Percentiles rank a stretch among this genome's conserved stretches.
phyloP scores from a whole-genome alignment of 179 eudicot species.

The Camellia oleifera region DNA sequence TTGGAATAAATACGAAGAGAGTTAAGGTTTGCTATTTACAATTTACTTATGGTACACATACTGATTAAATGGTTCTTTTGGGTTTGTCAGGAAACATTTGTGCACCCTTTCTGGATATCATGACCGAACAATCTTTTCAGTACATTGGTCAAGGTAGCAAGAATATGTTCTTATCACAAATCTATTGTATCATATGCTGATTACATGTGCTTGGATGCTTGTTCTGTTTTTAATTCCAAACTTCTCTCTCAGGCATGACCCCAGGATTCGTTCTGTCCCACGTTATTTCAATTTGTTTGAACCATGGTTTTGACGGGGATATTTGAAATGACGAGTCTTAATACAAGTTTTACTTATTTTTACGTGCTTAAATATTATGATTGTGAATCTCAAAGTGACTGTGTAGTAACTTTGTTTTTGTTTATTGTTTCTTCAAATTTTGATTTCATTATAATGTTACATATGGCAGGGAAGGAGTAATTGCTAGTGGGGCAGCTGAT shows the following conservation, averaged over 20 bases:
- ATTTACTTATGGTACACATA: neutral
- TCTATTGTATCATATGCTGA: neutral
- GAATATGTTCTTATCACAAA: neutral
- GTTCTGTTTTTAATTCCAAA: slow-evolving; percentile 3
- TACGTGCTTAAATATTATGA: neutral
- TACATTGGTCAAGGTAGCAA: slow-evolving; percentile 90
- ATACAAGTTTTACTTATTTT: neutral
- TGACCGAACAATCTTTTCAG: slow-evolving; percentile 80
- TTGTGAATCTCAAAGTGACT: slow-evolving; percentile 1
- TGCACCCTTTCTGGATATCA: slow-evolving; percentile 93
- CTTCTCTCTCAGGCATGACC: neutral
- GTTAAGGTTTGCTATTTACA: neutral
- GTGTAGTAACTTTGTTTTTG: neutral
- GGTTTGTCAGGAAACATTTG: slow-evolving; percentile 68
- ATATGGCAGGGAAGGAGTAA: slow-evolving; percentile 68
- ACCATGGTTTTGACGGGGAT: slow-evolving; percentile 5
- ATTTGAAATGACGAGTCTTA: neutral
- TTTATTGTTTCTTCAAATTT: slow-evolving; percentile 7
- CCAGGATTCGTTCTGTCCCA: neutral
- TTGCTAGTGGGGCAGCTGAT: slow-evolving; percentile 95
- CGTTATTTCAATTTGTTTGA: neutral
- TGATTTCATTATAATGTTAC: slow-evolving; percentile 14
- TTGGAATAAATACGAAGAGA: neutral
- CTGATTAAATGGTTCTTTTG: slow-evolving; percentile 9
- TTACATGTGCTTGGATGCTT: neutral